Evolutionary conservation across 164 flowering plant species (phyloP), one percentile per base, ranked within the genome.

Genomic region (Vitis rotundifolia): DNA sequence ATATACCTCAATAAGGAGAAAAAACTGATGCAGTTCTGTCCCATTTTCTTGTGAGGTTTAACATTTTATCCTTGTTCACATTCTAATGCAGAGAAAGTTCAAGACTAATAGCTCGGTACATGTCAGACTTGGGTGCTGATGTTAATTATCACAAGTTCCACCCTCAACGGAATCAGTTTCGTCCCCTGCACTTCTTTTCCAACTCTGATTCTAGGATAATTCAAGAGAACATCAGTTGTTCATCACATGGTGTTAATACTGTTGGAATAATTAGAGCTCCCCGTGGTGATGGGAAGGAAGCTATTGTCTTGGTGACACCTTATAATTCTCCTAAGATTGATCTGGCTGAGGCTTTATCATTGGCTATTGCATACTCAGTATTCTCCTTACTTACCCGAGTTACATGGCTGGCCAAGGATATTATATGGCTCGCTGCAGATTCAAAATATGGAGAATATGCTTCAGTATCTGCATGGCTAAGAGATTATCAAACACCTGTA

Each of bases 221-320:
- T 19, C 78, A 73, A 68, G 88, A 70, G 59, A 91, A 88, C 63
- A 52, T 37, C 47, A 85, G 74, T 61, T 85, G 87, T 77, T 71
- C 83, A 59, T 71, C 74, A 13, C 63, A 65, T 78, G 98, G 87
- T 66, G 57, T 91, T 67, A 95, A 83, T 66, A 73, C 88, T 63
- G 84, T 90, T 78, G 99, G 98, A 63, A 86, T 96, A 29, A 77
- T 93, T 64, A 87, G 99, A 85, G 99, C 99, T 72, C 92, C 97
- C 7, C 90, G 88, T 64, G 95, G 98, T 69, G 99, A 96, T 81
- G 99, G 99, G 64, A 96, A 96, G 74, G 99, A 96, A 84, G 88
- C 98, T 62, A 92, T 96, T 64, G 92, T 96, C 59, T 73, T 96
- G 78, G 99, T 92, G 63, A 89, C 97, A 7, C 98, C 98, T 59